A percentile compares a stretch with the other conserved stretches of the same genome.
phyloP scores from a whole-genome alignment of 169 alveolate species.

The Cryptosporidium sp. region DNA sequence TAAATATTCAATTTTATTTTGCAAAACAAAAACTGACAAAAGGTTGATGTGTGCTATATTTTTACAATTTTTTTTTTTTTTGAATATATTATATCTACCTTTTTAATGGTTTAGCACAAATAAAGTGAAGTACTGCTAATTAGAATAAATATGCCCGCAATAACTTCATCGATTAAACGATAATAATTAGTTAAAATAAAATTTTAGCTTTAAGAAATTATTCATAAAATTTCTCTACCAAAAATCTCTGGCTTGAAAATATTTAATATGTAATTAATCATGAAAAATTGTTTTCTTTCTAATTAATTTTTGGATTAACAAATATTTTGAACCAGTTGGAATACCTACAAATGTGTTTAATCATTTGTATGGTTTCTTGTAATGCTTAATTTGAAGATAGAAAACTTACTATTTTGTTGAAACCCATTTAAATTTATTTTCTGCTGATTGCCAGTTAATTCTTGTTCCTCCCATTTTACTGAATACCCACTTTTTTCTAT shows the following conservation, averaged over 20 bases:
- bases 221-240: background rate
- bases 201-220: background rate
- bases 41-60: background rate
- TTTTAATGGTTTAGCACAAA: background rate
- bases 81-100: background rate
- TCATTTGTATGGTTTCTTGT: background rate
- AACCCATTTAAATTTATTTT: background rate
- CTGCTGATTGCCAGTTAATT: constrained; percentile 36
- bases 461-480: constrained; percentile 85
- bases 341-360: constrained; percentile 8
- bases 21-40: background rate
- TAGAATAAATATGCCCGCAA: constrained; percentile 11
- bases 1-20: background rate
- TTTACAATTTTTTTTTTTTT: background rate
- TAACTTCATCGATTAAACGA: constrained; percentile 8
- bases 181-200: background rate
- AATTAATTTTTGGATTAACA: constrained; percentile 2
- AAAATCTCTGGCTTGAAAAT: background rate
- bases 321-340: background rate
- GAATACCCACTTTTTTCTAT: constrained; percentile 82
- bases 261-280: background rate
- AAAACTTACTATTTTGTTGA: background rate
- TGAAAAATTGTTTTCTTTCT: constrained; percentile 10
- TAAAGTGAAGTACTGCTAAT: background rate
- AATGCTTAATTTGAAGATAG: background rate